Percentiles rank a stretch among this genome's conserved stretches.
Conservation (phyloP, 2,329 filamentous ascomycete species). For the Xylaria sp. region DNA sequence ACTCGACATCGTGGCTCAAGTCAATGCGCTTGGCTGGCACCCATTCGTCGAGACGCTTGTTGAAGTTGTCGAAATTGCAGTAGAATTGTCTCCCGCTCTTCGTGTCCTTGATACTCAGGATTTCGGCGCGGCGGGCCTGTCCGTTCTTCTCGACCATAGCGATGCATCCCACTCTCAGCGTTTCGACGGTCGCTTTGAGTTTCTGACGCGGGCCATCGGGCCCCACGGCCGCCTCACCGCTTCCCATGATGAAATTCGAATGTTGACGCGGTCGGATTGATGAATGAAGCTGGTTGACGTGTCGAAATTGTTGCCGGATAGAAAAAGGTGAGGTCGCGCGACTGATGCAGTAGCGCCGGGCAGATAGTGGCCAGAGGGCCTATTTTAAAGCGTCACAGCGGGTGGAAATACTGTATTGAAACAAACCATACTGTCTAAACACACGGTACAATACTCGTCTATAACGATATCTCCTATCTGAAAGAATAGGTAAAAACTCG, state of each 20-base stretch:
- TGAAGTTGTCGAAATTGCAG: slow-evolving; percentile 98
- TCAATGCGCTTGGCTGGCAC: slow-evolving; percentile 77
- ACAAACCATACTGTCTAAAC: too few relatives aligned
- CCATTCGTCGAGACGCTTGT: slow-evolving; percentile 85
- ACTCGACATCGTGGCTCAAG: slow-evolving; percentile 86
- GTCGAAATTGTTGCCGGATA: background rate
- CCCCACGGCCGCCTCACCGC: slow-evolving; percentile 51
- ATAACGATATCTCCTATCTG: background rate
- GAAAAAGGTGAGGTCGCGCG: background rate
- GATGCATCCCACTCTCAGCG: slow-evolving; percentile 60
- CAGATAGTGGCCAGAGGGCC: background rate
- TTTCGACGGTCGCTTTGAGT: slow-evolving; percentile 77
- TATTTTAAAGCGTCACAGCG: background rate
- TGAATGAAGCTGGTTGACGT: slow-evolving; percentile 31
- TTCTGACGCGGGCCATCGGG: slow-evolving; percentile 59
- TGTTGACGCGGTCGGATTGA: slow-evolving; percentile 29
- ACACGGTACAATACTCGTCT: background rate
- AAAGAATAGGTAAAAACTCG: background rate
- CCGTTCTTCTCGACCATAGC: slow-evolving; percentile 66
- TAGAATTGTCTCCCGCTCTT: slow-evolving; percentile 88
- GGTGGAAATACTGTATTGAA: background rate
- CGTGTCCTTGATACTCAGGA: slow-evolving; percentile 86
- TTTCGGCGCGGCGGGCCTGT: slow-evolving; percentile 84
- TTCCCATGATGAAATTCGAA: slow-evolving; percentile 47
- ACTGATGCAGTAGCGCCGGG: background rate